Base-by-base conservation (phyloP, 2,329 filamentous ascomycete species). In the Pseudopithomyces chartarum region DNA sequence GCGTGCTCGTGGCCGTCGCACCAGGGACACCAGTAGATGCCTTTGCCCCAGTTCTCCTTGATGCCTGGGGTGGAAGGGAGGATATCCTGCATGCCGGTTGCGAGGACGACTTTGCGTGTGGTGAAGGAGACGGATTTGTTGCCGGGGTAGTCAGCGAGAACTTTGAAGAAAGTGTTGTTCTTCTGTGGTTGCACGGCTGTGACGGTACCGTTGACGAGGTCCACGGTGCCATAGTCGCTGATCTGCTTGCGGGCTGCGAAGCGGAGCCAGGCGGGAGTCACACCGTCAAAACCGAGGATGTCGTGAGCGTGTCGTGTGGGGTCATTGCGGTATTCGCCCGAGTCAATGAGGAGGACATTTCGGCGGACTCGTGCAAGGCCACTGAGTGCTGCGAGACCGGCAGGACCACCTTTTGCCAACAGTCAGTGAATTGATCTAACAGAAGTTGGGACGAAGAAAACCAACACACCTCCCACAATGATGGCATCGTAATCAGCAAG, bases 401-500 rank as follows among this genome's bases (percentile, higher is more conserved):
- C 20, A 17, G 48, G 48, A 19, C 48, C 48, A 29, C 48, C 48
- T 17, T 29, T 4, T 8, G 26, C 4, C 26, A 29, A 8, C 5
- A 29, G 26, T 29, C 26, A 29, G 26, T 8, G 8, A 29, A 29
- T 4, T 29, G 26, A 29, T 29, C 8, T 8, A 4, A 8, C 8
- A 8, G 5, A 8, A 29, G 5, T 29, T 29, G 26, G 26, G 26
- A n/a, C 34, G 34, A 32, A 22, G n/a, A 17, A 34, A 36, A 19
- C 34, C 48, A 29, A 34, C 48, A 12, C 26, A 29, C 26, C 26
- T 29, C 48, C 48, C 20, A 51, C 22, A 10, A 51, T 22, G 15
- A 51, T 51, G 20, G 48, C 48, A 32, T 51, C 48, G 15, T 51
- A 50, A 13, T 82, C 44, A 1, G 44, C 44, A 12, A 20, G 26